These are phyloP conservation scores for Artemisia argyi DNA, from an alignment of 129 eudicot genomes.

Conservation along the genomic window DNA sequence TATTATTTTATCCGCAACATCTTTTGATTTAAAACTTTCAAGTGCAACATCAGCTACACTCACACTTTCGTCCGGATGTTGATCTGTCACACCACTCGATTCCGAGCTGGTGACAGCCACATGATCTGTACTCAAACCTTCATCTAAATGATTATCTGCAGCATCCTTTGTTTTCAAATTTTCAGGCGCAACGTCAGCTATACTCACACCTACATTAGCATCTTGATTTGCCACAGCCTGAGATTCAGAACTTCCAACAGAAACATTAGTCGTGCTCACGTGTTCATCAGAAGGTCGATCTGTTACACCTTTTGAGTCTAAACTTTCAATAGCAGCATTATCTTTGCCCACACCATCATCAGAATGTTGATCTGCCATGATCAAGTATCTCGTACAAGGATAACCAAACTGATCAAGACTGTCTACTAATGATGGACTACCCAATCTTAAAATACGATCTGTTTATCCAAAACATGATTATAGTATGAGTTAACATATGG, in stretches of 20 bases:
- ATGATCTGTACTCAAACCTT: background rate
- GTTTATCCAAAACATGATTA: background rate
- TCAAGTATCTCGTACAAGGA: constrained; percentile 16
- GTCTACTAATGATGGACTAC: constrained; percentile 1
- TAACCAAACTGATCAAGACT: background rate
- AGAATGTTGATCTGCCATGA: constrained; percentile 59
- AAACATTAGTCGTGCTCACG: background rate
- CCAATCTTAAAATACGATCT: constrained; percentile 13
- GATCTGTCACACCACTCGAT: background rate
- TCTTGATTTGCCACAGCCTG: background rate
- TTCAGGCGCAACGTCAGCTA: constrained; percentile 7
- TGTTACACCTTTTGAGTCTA: constrained; percentile 10
- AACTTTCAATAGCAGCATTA: constrained; percentile 2
- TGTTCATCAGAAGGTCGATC: constrained; percentile 16
- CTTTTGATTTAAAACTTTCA: background rate
- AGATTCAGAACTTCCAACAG: background rate
- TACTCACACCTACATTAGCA: constrained; percentile 20
- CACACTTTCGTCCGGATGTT: constrained; percentile 8
- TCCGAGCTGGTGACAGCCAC: too few species aligned
- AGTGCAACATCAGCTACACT: background rate
- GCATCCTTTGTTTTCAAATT: background rate
- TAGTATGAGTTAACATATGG: background rate
- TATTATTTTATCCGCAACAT: background rate
- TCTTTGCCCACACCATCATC: constrained; percentile 42
- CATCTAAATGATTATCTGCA: constrained; percentile 12